phyloP scores from a whole-genome alignment of 257 asterid species.

The Vinca minor region DNA sequence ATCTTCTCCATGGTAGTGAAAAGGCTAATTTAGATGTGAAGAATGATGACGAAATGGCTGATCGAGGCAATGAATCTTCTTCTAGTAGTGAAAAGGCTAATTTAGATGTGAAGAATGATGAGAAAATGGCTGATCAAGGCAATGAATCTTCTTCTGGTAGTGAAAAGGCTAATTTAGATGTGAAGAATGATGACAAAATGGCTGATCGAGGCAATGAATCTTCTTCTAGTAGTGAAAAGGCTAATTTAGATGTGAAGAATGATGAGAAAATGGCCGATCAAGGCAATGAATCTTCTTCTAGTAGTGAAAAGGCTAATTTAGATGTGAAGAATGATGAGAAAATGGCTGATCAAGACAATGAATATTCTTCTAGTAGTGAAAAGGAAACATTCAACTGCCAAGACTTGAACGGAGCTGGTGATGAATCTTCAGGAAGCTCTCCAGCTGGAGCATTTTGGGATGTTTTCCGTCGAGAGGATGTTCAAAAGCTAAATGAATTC shows the following conservation, averaged over 20 bases:
- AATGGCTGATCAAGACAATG: conserved; percentile 28
- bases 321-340: conserved; percentile 27
- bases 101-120: conserved; percentile 25
- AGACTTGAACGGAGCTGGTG: conserved; percentile 27
- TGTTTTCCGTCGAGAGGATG: conserved; percentile 74
- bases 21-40: conserved; percentile 28
- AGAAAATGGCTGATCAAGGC: conserved; percentile 28
- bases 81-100: conserved; percentile 28
- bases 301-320: conserved; percentile 25
- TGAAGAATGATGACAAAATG: conserved; percentile 24
- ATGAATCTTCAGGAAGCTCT: conserved; percentile 21
- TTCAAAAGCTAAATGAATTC: conserved; percentile 60
- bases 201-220: conserved; percentile 33
- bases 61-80: conserved; percentile 31
- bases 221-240: conserved; percentile 27
- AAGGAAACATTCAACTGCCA: conserved; percentile 25
- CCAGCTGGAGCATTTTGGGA: conserved; percentile 86
- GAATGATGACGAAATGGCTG: conserved; percentile 26
- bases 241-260: conserved; percentile 24
- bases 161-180: conserved; percentile 31
- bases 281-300: conserved; percentile 31
- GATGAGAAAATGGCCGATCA: conserved; percentile 28
- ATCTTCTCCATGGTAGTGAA: conserved; percentile 27
- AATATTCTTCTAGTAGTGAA: conserved; percentile 28
- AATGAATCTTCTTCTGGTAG: conserved; percentile 26